Evolutionary conservation across 2,329 filamentous ascomycete genomes (phyloP).

Genomic region (Cyphellophora attinorum): DNA sequence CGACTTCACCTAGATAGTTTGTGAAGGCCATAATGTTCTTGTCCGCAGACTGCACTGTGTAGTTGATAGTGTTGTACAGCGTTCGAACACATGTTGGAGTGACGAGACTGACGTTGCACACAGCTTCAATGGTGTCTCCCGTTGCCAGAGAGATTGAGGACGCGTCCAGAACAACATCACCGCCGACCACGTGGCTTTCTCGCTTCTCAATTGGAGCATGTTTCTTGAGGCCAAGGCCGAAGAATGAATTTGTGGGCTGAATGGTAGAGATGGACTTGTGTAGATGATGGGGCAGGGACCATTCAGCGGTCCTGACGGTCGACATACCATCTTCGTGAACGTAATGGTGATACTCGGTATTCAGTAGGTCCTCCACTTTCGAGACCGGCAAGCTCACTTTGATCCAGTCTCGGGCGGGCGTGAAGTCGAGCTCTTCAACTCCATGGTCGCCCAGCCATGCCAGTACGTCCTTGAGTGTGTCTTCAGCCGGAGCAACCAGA

Average conservation of each 20-base stretch:
- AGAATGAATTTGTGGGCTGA: constrained; percentile 52
- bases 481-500: constrained; percentile 13
- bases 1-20: constrained; percentile 39
- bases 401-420: constrained; percentile 49
- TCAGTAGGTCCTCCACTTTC: constrained; percentile 42
- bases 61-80: constrained; percentile 46
- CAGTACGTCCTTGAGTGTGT: constrained; percentile 10
- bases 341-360: constrained; percentile 44
- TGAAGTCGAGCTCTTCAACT: constrained; percentile 36
- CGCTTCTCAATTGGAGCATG: constrained; percentile 1
- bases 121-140: constrained; percentile 21
- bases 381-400: constrained; percentile 42
- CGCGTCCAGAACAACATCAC: background rate
- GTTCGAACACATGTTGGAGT: constrained; percentile 46
- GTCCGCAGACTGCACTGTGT: constrained; percentile 33
- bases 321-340: constrained; percentile 42
- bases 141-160: background rate
- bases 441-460: constrained; percentile 34
- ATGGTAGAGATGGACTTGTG: constrained; percentile 51
- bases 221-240: constrained; percentile 23
- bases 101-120: constrained; percentile 43
- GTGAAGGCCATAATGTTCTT: constrained; percentile 37
- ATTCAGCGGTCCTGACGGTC: constrained; percentile 43
- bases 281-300: constrained; percentile 49
- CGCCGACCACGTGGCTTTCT: background rate